Percentiles rank a stretch among this genome's conserved stretches.
These are phyloP conservation scores for Solanum chmielewskii DNA, from an alignment of 257 asterid genomes.

Conservation along the genomic window DNA sequence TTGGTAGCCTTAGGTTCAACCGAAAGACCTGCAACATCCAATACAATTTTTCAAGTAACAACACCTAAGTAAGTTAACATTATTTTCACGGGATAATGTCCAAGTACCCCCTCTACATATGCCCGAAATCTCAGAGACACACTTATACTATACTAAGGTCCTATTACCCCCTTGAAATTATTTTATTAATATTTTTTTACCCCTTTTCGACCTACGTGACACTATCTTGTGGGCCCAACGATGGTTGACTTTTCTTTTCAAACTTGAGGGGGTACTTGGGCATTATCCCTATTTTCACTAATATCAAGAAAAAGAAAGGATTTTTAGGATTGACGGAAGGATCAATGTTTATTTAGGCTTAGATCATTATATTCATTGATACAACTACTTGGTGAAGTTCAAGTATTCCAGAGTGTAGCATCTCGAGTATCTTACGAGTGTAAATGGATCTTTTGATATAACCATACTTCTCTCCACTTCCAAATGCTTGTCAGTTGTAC, in stretches of 20 bases:
- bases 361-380: neutral
- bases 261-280: too few species aligned
- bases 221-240: too few species aligned
- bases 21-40: neutral
- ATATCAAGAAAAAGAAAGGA: neutral
- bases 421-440: constrained; percentile 5
- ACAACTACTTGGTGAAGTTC: neutral
- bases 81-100: neutral
- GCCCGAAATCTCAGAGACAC: too few species aligned
- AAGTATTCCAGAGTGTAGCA: neutral
- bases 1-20: neutral
- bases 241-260: too few species aligned
- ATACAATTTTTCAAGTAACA: neutral
- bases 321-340: neutral
- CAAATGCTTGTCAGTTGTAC: neutral
- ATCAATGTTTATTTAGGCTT: neutral
- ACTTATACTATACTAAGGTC: too few species aligned
- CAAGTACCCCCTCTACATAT: too few species aligned
- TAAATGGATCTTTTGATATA: neutral
- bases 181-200: too few species aligned
- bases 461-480: neutral
- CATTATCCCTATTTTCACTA: neutral
- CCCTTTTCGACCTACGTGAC: too few species aligned
- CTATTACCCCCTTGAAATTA: too few species aligned
- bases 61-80: neutral